A percentile compares a stretch with the other conserved stretches of the same genome.
Evolutionary conservation across 129 eudicot genomes (phyloP).

Genomic region (Escallonia herrerae): DNA sequence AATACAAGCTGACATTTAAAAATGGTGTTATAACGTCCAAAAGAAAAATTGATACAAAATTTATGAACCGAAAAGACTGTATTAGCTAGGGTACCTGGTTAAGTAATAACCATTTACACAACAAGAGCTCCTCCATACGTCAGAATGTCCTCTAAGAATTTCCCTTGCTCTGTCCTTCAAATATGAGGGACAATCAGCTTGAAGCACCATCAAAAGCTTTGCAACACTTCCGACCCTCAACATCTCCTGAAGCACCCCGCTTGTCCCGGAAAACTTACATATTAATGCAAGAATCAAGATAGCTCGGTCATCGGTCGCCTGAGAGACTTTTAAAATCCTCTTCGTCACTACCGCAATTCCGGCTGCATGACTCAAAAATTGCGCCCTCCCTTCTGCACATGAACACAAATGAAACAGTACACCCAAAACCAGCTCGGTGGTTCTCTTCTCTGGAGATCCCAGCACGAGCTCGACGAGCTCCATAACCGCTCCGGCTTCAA

Average conservation of each 20-base stretch:
- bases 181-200: slow-evolving; percentile 25
- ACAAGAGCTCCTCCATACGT: slow-evolving; percentile 56
- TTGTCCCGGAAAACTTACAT: slow-evolving; percentile 35
- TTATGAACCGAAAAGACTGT: no score
- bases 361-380: slow-evolving; percentile 48
- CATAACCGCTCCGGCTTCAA: slow-evolving; percentile 43
- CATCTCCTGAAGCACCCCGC: slow-evolving; percentile 51
- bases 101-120: slow-evolving; percentile 33
- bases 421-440: slow-evolving; percentile 44
- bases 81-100: slow-evolving; percentile 24
- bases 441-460: slow-evolving; percentile 26
- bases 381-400: slow-evolving; percentile 58
- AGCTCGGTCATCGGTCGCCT: slow-evolving; percentile 39
- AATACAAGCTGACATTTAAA: no score
- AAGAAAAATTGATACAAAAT: no score
- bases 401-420: slow-evolving; percentile 47
- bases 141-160: slow-evolving; percentile 41
- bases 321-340: slow-evolving; percentile 46
- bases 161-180: slow-evolving; percentile 51
- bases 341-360: slow-evolving; percentile 51
- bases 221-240: slow-evolving; percentile 38
- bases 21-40: no score
- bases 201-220: slow-evolving; percentile 51
- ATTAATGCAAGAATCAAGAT: slow-evolving; percentile 42
- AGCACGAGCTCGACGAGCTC: slow-evolving; percentile 53